Percentiles rank a stretch among this genome's conserved stretches.
Conservation (phyloP, 169 alveolate genomes). For the Neospora caninum region DNA sequence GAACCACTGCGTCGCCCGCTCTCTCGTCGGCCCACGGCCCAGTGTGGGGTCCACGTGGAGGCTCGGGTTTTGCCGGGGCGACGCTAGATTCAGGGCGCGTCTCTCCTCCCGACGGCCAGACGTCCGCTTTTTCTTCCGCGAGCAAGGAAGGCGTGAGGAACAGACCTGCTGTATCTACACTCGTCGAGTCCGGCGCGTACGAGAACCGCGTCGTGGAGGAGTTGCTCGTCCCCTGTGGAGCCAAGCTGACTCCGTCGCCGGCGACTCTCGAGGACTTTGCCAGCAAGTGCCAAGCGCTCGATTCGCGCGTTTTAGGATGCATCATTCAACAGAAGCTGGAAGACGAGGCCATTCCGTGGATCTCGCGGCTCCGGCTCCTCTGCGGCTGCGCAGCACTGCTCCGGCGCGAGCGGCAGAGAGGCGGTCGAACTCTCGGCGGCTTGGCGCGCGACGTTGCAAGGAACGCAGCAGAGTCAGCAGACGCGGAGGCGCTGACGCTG, state of each 20-base stretch:
- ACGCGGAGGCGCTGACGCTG: background rate
- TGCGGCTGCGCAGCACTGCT: constrained; percentile 38
- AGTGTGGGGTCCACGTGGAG: no score
- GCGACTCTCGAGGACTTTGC: background rate
- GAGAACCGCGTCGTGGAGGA: constrained; percentile 22
- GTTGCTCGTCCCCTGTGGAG: constrained; percentile 18
- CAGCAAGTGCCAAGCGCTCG: constrained; percentile 7
- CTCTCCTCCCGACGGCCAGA: no score
- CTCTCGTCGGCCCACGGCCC: background rate
- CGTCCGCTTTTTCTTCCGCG: no score
- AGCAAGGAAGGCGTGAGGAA: background rate
- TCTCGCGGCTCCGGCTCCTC: background rate
- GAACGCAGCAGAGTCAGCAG: background rate
- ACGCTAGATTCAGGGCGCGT: no score
- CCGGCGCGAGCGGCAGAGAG: background rate
- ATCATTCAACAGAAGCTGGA: constrained; percentile 8
- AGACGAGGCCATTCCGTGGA: background rate
- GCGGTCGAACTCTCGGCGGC: background rate
- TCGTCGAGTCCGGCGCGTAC: constrained; percentile 8
- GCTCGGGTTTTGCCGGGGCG: no score
- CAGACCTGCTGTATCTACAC: background rate
- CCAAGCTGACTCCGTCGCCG: constrained; percentile 25
- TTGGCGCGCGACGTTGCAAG: background rate
- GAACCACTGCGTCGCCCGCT: background rate
- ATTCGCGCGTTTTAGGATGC: background rate